phyloP scores from a whole-genome alignment of 1,284 basidiomycete genomes.

The Microbotryum intermedium region DNA sequence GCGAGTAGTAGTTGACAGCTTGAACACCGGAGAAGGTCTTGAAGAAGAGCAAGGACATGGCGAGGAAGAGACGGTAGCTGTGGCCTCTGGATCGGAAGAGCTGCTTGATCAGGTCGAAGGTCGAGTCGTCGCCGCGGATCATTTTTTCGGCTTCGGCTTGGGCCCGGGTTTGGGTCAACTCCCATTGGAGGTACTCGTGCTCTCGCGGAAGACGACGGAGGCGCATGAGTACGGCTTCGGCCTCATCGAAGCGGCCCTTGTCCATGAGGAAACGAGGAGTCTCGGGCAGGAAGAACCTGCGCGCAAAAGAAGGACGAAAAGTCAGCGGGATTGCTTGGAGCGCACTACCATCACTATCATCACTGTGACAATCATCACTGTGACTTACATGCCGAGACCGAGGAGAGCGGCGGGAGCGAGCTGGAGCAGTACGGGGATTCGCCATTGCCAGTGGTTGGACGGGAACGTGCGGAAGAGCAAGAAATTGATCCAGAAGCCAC shows the following conservation, averaged over 20 bases:
- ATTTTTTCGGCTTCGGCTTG: conserved; percentile 16
- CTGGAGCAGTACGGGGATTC: conserved; percentile 37
- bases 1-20: conserved; percentile 22
- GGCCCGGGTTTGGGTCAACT: conserved; percentile 14
- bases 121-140: conserved; percentile 11
- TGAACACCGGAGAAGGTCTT: conserved; percentile 25
- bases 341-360: not conserved
- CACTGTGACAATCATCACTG: not conserved
- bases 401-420: conserved; percentile 36
- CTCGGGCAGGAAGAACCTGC: conserved; percentile 33
- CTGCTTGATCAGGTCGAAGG: conserved; percentile 9
- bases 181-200: conserved; percentile 32
- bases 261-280: conserved; percentile 37
- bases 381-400: not conserved
- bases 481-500: conserved; percentile 45
- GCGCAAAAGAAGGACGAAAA: conserved; percentile 6
- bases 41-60: conserved; percentile 20
- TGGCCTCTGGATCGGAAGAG: conserved; percentile 9
- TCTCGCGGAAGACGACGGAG: conserved; percentile 27
- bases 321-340: not conserved
- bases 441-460: conserved; percentile 35
- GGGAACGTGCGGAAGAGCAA: conserved; percentile 28
- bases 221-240: not conserved
- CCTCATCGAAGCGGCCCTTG: conserved; percentile 10
- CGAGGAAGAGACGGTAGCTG: conserved; percentile 10